Evolutionary conservation across 2,329 filamentous ascomycete genomes (phyloP).

Genomic region (Trichophyton schoenleinii): DNA sequence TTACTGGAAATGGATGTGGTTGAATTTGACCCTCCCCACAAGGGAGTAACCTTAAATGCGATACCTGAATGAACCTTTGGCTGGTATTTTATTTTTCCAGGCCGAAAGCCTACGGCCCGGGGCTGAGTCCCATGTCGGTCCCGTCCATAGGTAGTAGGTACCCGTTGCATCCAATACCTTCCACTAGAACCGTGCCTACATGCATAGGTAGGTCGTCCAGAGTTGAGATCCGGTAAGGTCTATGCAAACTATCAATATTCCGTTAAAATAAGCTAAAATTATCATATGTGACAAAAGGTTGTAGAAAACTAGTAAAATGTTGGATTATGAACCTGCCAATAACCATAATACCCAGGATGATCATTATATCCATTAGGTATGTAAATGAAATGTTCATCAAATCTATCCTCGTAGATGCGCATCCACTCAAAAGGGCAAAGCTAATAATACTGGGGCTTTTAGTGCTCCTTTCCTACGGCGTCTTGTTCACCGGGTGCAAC

Average conservation of each 20-base stretch:
- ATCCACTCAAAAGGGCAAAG: background rate
- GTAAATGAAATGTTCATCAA: background rate
- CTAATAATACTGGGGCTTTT: background rate
- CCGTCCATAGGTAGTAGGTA: too few relatives aligned
- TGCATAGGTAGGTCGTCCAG: background rate
- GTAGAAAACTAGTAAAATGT: too few relatives aligned
- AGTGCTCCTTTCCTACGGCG: background rate
- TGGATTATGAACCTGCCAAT: too few relatives aligned
- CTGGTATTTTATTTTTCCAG: background rate
- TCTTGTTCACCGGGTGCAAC: conserved; percentile 33
- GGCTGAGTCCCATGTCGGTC: too few relatives aligned
- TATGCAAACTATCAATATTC: too few relatives aligned
- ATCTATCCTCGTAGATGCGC: background rate
- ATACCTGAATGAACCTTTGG: background rate
- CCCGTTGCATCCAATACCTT: too few relatives aligned
- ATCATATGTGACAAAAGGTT: too few relatives aligned
- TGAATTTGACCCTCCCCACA: background rate
- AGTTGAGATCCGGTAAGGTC: background rate
- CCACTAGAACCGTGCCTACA: too few relatives aligned
- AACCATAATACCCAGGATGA: too few relatives aligned
- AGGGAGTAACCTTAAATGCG: background rate
- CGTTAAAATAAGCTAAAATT: too few relatives aligned
- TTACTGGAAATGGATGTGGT: background rate
- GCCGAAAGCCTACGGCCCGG: background rate
- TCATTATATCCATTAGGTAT: too few relatives aligned